A percentile compares a stretch with the other conserved stretches of the same genome.
Evolutionary conservation across 2,329 filamentous ascomycete genomes (phyloP).

Genomic region (Trichoderma afroharzianum): DNA sequence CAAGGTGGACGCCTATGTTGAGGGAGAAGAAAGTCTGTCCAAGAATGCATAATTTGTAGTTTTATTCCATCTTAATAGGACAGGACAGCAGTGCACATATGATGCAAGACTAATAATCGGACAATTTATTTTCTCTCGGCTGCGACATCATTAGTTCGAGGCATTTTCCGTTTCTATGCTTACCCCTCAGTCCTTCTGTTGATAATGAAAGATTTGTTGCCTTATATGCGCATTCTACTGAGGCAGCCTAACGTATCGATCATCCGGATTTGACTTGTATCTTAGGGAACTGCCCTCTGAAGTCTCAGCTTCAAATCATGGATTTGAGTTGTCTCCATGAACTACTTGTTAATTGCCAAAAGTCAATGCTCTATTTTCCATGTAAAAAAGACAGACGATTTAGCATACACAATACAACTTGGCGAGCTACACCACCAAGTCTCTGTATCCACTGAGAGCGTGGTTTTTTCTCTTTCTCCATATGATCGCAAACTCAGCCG

Average conservation of each 20-base stretch:
- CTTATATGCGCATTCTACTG: neutral
- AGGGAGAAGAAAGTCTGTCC: neutral
- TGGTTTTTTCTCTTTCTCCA: neutral
- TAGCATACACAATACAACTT: too few species aligned
- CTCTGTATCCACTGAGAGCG: neutral
- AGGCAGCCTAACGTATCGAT: neutral
- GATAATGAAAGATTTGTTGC: neutral
- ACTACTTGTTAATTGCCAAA: too few species aligned
- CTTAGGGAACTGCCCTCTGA: neutral
- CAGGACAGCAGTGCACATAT: neutral
- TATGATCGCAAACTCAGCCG: neutral
- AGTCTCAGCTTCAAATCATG: neutral
- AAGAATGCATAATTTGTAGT: neutral
- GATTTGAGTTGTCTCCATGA: too few species aligned
- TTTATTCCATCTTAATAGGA: neutral
- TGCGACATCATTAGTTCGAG: neutral
- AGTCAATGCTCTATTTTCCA: too few species aligned
- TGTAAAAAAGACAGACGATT: too few species aligned
- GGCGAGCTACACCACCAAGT: too few species aligned
- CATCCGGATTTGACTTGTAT: neutral
- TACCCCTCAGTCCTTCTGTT: too few species aligned
- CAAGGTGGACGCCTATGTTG: slow-evolving; percentile 30
- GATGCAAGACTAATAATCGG: neutral
- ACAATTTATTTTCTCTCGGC: neutral
- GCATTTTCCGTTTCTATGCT: neutral